These are phyloP conservation scores for Xanthoparmelia taractica DNA, from an alignment of 495 filamentous ascomycete species.

Conservation along the genomic window DNA sequence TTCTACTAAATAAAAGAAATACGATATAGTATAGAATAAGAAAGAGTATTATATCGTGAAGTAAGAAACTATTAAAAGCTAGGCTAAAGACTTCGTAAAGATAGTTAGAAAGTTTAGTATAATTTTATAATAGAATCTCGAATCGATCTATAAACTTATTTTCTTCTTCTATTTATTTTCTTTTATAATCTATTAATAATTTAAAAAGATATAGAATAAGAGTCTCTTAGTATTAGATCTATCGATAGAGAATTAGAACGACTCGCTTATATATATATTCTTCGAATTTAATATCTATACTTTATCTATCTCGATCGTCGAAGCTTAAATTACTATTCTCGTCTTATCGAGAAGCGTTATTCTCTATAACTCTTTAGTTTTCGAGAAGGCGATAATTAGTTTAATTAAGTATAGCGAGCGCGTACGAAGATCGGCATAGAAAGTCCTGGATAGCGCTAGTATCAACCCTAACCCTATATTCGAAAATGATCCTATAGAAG, in stretches of 20 bases:
- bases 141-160: slow-evolving; percentile 33
- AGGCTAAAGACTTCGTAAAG: slow-evolving; percentile 38
- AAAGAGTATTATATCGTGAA: slow-evolving; percentile 19
- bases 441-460: too few species aligned
- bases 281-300: slow-evolving; percentile 17
- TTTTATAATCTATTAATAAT: slow-evolving; percentile 25
- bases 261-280: slow-evolving; percentile 24
- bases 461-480: too few species aligned
- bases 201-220: slow-evolving; percentile 12
- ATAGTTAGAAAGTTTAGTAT: slow-evolving; percentile 35
- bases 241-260: slow-evolving; percentile 23
- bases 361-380: slow-evolving; percentile 22
- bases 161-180: slow-evolving; percentile 33
- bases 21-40: slow-evolving; percentile 17
- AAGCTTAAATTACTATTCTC: slow-evolving; percentile 19
- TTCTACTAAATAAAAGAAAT: slow-evolving; percentile 7
- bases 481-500: too few species aligned
- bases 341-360: slow-evolving; percentile 19
- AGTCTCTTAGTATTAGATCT: slow-evolving; percentile 20
- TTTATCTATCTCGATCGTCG: slow-evolving; percentile 15
- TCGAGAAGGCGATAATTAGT: slow-evolving; percentile 19
- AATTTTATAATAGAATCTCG: slow-evolving; percentile 25
- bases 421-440: too few species aligned
- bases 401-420: slow-evolving; percentile 24
- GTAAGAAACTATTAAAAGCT: slow-evolving; percentile 29